These are phyloP conservation scores for Actinidia arguta DNA, from an alignment of 179 eudicot genomes.

Conservation along the genomic window DNA sequence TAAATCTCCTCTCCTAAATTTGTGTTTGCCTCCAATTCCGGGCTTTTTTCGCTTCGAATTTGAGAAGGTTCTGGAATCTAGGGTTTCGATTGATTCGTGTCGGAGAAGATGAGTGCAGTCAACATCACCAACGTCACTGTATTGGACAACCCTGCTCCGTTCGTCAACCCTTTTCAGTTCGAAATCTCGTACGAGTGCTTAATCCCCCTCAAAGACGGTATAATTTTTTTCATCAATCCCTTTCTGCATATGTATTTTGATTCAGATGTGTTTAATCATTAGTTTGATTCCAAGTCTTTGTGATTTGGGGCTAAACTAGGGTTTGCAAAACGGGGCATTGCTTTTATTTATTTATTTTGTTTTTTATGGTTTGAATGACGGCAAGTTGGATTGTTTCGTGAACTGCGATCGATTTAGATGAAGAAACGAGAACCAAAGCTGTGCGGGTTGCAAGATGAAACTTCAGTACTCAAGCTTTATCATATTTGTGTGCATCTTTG, in stretches of 20 bases:
- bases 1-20: neutral
- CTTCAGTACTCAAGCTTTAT: too few relatives aligned
- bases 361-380: neutral
- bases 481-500: neutral
- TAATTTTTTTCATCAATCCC: neutral
- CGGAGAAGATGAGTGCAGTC: conserved; percentile 76
- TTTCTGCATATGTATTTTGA: too few relatives aligned
- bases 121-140: conserved; percentile 86
- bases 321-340: neutral
- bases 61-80: neutral
- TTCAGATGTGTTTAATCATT: neutral
- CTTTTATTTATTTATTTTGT: neutral
- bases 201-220: conserved; percentile 79
- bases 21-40: neutral
- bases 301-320: neutral
- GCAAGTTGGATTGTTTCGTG: neutral
- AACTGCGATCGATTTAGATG: neutral
- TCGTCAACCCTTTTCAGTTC: conserved; percentile 78
- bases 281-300: neutral
- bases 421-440: too few relatives aligned
- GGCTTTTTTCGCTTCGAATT: neutral
- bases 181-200: conserved; percentile 90
- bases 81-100: conserved; percentile 4
- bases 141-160: conserved; percentile 83
- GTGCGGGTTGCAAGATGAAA: too few relatives aligned